Evolutionary conservation across 192 early-diverging fungal species (phyloP).

Genomic region (Geosiphon pyriformis): DNA sequence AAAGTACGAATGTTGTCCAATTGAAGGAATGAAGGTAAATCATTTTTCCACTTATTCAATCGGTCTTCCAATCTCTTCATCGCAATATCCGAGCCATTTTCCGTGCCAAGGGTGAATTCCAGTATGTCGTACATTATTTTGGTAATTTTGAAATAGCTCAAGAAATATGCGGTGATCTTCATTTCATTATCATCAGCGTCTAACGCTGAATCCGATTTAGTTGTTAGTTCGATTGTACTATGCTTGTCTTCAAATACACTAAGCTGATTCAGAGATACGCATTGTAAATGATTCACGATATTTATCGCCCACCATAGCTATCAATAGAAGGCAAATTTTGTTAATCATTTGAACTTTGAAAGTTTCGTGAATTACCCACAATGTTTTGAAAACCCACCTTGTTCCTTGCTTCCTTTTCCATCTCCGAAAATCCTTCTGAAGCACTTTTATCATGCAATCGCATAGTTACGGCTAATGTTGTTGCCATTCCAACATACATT

Average conservation of each 20-base stretch:
- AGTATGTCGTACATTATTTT: constrained; percentile 17
- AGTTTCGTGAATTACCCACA: too few species aligned
- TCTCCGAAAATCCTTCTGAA: neutral
- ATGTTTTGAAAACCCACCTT: constrained; percentile 7
- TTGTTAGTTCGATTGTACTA: constrained; percentile 4
- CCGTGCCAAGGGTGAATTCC: neutral
- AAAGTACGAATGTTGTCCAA: neutral
- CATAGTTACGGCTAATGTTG: constrained; percentile 6
- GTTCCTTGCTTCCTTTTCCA: constrained; percentile 12
- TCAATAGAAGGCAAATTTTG: neutral
- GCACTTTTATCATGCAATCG: constrained; percentile 15
- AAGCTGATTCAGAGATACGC: neutral
- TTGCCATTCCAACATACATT: constrained; percentile 17
- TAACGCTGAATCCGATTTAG: neutral
- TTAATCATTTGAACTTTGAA: too few species aligned
- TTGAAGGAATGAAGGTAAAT: constrained; percentile 3
- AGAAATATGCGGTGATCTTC: constrained; percentile 8
- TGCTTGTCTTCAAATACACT: constrained; percentile 1
- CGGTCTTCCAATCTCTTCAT: neutral
- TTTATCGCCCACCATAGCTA: constrained; percentile 15
- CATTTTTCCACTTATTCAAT: constrained; percentile 3
- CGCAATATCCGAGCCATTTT: neutral
- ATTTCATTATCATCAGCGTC: neutral
- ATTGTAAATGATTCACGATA: constrained; percentile 15
- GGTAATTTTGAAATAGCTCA: neutral